These are phyloP conservation scores for Scutellaria galericulata DNA, from an alignment of 257 asterid species.

Conservation along the genomic window DNA sequence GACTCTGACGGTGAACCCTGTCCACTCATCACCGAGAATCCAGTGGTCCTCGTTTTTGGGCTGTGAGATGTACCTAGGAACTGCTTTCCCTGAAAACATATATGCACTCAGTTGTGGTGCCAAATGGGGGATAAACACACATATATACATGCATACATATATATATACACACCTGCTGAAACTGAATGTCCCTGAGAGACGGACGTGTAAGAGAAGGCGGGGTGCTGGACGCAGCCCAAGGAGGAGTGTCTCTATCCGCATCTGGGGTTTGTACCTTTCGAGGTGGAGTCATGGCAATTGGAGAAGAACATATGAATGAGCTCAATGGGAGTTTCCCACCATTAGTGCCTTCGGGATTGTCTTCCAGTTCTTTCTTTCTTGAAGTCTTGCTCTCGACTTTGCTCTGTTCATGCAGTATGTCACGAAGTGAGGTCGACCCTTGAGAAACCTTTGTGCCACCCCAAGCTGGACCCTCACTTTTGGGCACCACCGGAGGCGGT, in stretches of 20 bases:
- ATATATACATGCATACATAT: background rate
- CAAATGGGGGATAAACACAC: background rate
- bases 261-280: constrained; percentile 55
- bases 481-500: constrained; percentile 57
- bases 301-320: constrained; percentile 65
- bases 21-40: constrained; percentile 72
- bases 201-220: constrained; percentile 86
- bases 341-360: constrained; percentile 45
- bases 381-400: constrained; percentile 52
- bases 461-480: constrained; percentile 94
- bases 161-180: constrained; percentile 73
- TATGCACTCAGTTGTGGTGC: background rate
- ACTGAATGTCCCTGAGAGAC: constrained; percentile 90
- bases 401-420: constrained; percentile 90
- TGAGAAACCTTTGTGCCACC: constrained; percentile 76
- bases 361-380: constrained; percentile 51
- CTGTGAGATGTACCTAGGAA: constrained; percentile 60
- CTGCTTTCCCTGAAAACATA: constrained; percentile 57
- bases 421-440: constrained; percentile 76
- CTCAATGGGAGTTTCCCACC: constrained; percentile 59
- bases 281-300: constrained; percentile 59
- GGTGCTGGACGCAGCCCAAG: constrained; percentile 90
- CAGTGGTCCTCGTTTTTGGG: constrained; percentile 74
- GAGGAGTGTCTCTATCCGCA: constrained; percentile 81
- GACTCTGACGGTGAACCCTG: constrained; percentile 83